Conservation (phyloP, 306 rosid species). For the barrel medic (Medicago truncatula) region DNA sequence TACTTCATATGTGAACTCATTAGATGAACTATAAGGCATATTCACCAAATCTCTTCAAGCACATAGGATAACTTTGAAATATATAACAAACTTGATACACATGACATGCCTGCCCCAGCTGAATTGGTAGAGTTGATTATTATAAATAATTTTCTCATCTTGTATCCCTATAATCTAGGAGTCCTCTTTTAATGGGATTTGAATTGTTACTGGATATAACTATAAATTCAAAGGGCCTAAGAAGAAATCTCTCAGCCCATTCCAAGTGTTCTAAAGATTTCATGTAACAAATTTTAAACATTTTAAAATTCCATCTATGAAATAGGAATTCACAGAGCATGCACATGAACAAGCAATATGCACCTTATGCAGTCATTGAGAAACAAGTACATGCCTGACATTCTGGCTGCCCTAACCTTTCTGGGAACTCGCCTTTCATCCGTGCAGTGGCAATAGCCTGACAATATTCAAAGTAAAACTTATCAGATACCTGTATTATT, state of each 20-base stretch:
- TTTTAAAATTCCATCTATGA: slow-evolving; percentile 29
- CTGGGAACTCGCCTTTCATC: slow-evolving; percentile 98
- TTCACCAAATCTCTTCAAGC: slow-evolving; percentile 10
- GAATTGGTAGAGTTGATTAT: background rate
- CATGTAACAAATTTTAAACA: slow-evolving; percentile 25
- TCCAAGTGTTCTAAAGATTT: slow-evolving; percentile 13
- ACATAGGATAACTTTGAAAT: background rate
- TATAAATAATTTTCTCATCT: background rate
- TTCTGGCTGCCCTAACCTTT: slow-evolving; percentile 95
- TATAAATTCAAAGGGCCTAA: background rate
- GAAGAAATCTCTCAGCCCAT: slow-evolving; percentile 21
- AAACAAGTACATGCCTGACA: slow-evolving; percentile 88
- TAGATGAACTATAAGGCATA: slow-evolving; percentile 12
- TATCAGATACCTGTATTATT: slow-evolving; percentile 24
- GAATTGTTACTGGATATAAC: slow-evolving; percentile 7
- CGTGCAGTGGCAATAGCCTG: slow-evolving; percentile 98
- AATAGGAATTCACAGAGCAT: slow-evolving; percentile 30
- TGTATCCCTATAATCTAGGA: slow-evolving; percentile 16
- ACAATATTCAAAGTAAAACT: slow-evolving; percentile 41
- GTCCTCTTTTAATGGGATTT: slow-evolving; percentile 7
- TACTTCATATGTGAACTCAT: slow-evolving; percentile 11
- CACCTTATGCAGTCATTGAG: slow-evolving; percentile 46
- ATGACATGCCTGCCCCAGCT: slow-evolving; percentile 3
- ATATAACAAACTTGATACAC: background rate
- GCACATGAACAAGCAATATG: slow-evolving; percentile 48